Evolutionary conservation across 148 eudicot genomes (phyloP), one percentile per base, ranked within the genome.

Genomic region (Vaccinium corymbosum): DNA sequence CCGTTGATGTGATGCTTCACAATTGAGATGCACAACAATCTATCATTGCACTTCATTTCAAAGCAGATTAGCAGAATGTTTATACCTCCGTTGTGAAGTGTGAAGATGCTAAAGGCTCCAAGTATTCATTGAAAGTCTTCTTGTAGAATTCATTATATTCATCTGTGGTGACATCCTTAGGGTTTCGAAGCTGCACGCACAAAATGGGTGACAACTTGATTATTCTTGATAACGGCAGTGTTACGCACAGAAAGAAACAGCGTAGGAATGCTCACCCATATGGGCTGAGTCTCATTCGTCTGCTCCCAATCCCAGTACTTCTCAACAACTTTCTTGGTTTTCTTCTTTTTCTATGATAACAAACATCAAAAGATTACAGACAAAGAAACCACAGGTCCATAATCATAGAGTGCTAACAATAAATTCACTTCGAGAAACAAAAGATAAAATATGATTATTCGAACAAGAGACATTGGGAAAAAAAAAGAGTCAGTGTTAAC

Each of bases 231-330:
- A 42, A 83, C 42, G 53, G 66, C 51, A 1, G 68, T 66, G 56
- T 35, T 25, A 70, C 74, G 20, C 83, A 68, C 55, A 76, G 15
- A 5, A 56, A 62, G 16, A 50, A 80, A 50, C 2, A 73, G 19
- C 16, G 51, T 3, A 51, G 59, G 81, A 46, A 76, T 75, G 38
- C 97, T 89, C 74, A 97, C 99, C 99, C 99, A 97, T 90, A 94
- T 90, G 83, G 99, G 99, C 80, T 97, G 95, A 29, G 99, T 97
- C 92, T 97, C 99, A 87, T 97, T 97, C 56, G 92, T 88, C 51
- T 92, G 95, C 59, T 94, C 95, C 98, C 99, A 97, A 82, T 94
- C 99, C 99, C 99, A 97, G 85, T 97, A 94, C 81, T 88, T 92
- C 90, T 97, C 98, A 84, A 97, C 92, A 88, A 97, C 95, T 61